Evolutionary conservation across 495 filamentous ascomycete genomes (phyloP), one percentile per base, ranked within the genome.

Genomic region (Daldinia bambusicola): DNA sequence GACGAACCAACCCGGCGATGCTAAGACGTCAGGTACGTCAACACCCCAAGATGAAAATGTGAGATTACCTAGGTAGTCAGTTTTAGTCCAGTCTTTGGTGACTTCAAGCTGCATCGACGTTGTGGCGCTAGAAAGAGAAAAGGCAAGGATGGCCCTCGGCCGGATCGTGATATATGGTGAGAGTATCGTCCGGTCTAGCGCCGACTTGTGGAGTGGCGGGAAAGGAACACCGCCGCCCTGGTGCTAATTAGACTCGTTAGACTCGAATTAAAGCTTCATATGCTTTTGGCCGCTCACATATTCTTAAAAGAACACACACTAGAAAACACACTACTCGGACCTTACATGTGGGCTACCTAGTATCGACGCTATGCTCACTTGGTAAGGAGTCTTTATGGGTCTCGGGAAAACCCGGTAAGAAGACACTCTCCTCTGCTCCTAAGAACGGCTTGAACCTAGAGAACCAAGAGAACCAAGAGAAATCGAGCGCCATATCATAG

Each of bases 331-430:
- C 22, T 45, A 55, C 40, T 72, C 69, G 69, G 59, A 67, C 64
- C 64, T 65, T 72, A 43, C 60, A 55, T 53, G 16, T 60, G 16
- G 38, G 43, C 70, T 26, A 26, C 26, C 26, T 69, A 73, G 62
- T 51, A 69, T 73, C 66, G 70, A 66, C 70, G 70, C 70, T 73
- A 73, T 69, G 52, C 70, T 73, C 30, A 53, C 70, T 68, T 56
- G 32, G 65, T 72, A 61, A 55, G 40, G 64, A 63, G 57, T 62
- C 40, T 63, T 31, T 30, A 69, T 69, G 61, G 69, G 51, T 48
- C 57, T 69, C 70, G 70, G 70, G 66, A 73, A 73, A 73, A 73
- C 61, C 57, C 70, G 70, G 70, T 22, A 66, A 31, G 56, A 69
- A 55, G 56, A 45, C 45, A 1, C 26, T 26, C 26, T 26, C 26